Evolutionary conservation across 371 early-diverging fungal genomes (phyloP), one percentile per base, ranked within the genome.

Genomic region (Rhizopus sp.): DNA sequence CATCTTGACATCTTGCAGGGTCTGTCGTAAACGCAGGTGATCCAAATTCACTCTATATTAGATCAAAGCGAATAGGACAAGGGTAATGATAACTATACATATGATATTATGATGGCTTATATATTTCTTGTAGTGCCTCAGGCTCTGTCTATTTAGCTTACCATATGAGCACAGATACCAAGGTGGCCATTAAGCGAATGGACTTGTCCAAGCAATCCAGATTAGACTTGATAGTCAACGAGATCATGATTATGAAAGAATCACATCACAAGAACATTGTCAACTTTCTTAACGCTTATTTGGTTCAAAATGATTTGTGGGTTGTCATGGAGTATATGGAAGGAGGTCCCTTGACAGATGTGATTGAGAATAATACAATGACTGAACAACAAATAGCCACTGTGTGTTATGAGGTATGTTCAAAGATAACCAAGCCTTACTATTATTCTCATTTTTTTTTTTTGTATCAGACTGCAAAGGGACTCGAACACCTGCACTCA

Each of bases 271-370:
- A 85, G 48, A 98, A 98, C 70, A 94, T 98, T 76, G 96, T 98
- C 70, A 95, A 95, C 73, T 97, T 88, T 68, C 76, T 95, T 35
- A 96, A 97, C 72, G 81, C 91, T 4, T 98, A 91, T 78, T 68
- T 98, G 56, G 87, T 94, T 33, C 82, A 78, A 49, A 80, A 79
- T 49, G 95, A 97, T 44, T 75, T 98, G 57, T 97, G 97, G 97
- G 95, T 98, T 9, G 89, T 98, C 31, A 95, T 98, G 95, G 97
- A 98, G 78, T 94, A 87, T 73, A 98, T 98, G 98, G 96, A 96
- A 71, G 97, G 96, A 32, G 98, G 98, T 31, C 86, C 96, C 4
- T 76, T 98, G 64, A 98, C 96, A 16, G 97, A 98, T 67, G 88
- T 97, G 13, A 95, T 98, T 69, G 96, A 96, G 56, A 86, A 89